phyloP scores from a whole-genome alignment of 2,329 filamentous ascomycete genomes.

The Pezicula neosporulosa region DNA sequence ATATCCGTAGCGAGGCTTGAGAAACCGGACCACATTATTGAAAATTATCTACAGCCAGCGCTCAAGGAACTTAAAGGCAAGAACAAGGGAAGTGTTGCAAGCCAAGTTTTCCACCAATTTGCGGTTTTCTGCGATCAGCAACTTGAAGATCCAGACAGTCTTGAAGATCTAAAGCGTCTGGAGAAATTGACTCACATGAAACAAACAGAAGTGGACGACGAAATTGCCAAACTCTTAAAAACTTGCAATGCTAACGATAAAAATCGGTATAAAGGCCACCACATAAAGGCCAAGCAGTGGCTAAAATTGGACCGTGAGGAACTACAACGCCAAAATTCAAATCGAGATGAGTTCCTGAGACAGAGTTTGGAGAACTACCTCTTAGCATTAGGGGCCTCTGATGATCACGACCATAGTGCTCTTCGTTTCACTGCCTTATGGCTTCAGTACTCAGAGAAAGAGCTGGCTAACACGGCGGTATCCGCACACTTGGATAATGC shows the following conservation, averaged over 20 bases:
- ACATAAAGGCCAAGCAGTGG: constrained; percentile 79
- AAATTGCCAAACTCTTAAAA: constrained; percentile 59
- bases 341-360: constrained; percentile 77
- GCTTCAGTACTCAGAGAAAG: constrained; percentile 80
- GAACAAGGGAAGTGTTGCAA: constrained; percentile 68
- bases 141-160: constrained; percentile 77
- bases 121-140: constrained; percentile 94
- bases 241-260: constrained; percentile 44
- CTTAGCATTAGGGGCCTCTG: constrained; percentile 76
- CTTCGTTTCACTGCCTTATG: constrained; percentile 91
- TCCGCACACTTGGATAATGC: constrained; percentile 67
- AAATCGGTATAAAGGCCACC: constrained; percentile 54
- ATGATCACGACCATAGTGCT: constrained; percentile 84
- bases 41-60: constrained; percentile 79
- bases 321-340: constrained; percentile 72
- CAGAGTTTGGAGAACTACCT: constrained; percentile 93
- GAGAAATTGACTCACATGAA: constrained; percentile 78
- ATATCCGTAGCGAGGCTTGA: constrained; percentile 87
- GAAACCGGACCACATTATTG: constrained; percentile 86
- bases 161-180: constrained; percentile 81
- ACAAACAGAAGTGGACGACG: constrained; percentile 73
- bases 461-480: constrained; percentile 75
- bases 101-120: constrained; percentile 90
- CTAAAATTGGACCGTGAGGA: constrained; percentile 87
- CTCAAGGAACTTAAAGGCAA: constrained; percentile 74